Base-by-base conservation (phyloP, 257 asterid species). In the Cordia subcordata region DNA sequence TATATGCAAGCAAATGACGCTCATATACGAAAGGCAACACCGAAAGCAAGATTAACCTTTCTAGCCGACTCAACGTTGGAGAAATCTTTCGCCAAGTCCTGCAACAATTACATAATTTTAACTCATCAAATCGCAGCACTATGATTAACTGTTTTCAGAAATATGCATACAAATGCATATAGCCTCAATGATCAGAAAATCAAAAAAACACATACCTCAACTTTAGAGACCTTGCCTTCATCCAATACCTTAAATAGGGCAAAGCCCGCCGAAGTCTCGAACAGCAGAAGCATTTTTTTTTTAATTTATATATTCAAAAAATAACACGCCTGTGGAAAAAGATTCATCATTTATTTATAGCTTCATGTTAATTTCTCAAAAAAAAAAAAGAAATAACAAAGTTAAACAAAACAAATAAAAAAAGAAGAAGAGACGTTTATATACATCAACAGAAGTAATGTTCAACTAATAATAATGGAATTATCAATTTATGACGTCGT, bases 71-170 rank as follows among this genome's bases (percentile, higher is more conserved):
- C 95, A 1, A 90, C 73, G 20, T 83, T 64, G 46, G 75, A 47
- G 69, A 86, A 86, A 15, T 88, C 94, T 79, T 82, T 83, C 71
- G 85, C 82, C 70, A 86, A 74, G 63, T 88, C 87, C 95, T 86
- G 87, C 63, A 73, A 61, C 12, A 42, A 11, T 42, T 10, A 42
- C 4, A 42, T 3, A 27, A 27, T 27, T 42, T 42, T 42, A 42
- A 42, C 47, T 42, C 12, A 42, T 42, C 33, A 55, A 4, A n/a
- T n/a, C 16, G 49, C n/a, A 5, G 8, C 4, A 39, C 45, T 19
- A n/a, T 21, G 60, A 33, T 10, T 17, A 18, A 14, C 18, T 9
- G 33, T 35, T 58, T 46, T 47, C 13, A 52, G 11, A 14, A 56
- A 50, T 3, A 27, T 2, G 33, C 27, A 37, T 11, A 62, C 37